phyloP scores from a whole-genome alignment of 2,329 filamentous ascomycete species.

The Diaporthe australafricana region DNA sequence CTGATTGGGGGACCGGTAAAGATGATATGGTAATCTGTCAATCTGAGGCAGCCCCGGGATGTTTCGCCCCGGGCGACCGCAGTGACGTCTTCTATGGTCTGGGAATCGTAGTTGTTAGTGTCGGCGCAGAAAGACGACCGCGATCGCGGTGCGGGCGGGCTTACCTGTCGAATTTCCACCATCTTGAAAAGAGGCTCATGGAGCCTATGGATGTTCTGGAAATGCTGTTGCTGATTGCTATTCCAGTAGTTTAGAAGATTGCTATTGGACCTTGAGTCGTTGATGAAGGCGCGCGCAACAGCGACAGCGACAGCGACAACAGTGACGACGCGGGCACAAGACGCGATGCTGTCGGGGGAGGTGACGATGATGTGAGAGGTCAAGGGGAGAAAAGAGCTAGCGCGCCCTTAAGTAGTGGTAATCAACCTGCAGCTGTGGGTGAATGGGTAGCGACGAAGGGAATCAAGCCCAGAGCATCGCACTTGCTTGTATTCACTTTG shows the following conservation, averaged over 20 bases:
- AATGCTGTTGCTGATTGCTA: neutral
- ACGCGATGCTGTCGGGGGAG: neutral
- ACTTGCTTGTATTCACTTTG: conserved; percentile 15
- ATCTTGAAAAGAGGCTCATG: conserved; percentile 31
- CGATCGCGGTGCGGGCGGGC: neutral
- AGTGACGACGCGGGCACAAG: neutral
- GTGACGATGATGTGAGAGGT: conserved; percentile 10
- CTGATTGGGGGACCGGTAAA: conserved; percentile 58
- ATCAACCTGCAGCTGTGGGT: neutral
- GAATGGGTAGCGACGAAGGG: neutral
- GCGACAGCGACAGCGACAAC: neutral
- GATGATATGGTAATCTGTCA: conserved; percentile 72
- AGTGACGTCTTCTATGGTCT: conserved; percentile 69
- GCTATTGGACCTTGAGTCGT: conserved; percentile 5
- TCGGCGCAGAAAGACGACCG: neutral
- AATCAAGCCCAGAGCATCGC: neutral
- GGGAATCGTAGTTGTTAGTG: conserved; percentile 25
- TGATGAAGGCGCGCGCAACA: conserved; percentile 7
- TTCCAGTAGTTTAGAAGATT: neutral
- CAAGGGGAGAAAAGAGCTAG: neutral
- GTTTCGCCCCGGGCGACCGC: conserved; percentile 70
- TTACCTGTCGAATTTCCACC: conserved; percentile 43
- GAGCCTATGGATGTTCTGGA: conserved; percentile 27
- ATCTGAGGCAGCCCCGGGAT: conserved; percentile 67
- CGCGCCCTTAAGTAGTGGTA: neutral